Conservation (phyloP, 495 filamentous ascomycete genomes). For the Xanthoparmelia taractica region DNA sequence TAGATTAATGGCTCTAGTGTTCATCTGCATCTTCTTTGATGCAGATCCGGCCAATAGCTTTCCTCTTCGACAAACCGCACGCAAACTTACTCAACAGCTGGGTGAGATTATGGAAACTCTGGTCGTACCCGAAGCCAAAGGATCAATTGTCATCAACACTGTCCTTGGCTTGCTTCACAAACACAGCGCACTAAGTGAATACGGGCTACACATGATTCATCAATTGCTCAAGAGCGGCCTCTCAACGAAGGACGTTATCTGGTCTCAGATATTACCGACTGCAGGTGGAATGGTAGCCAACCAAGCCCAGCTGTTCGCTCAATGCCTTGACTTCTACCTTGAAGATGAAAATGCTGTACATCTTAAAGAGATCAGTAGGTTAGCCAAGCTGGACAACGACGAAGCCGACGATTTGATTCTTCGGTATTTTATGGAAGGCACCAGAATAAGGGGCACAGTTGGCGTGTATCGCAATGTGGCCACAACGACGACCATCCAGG, state of each 20-base stretch:
- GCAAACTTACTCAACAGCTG: constrained; percentile 49
- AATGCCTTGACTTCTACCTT: constrained; percentile 72
- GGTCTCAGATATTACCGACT: constrained; percentile 60
- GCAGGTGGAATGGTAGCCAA: constrained; percentile 56
- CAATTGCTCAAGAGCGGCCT: constrained; percentile 53
- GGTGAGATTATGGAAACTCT: constrained; percentile 52
- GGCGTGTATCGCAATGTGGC: constrained; percentile 44
- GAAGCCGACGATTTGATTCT: constrained; percentile 42
- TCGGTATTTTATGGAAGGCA: constrained; percentile 51
- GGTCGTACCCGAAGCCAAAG: constrained; percentile 49
- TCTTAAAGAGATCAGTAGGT: constrained; percentile 48
- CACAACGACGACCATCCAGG: constrained; percentile 36
- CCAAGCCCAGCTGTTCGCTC: constrained; percentile 63
- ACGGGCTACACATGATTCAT: constrained; percentile 65
- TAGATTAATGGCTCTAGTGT: constrained; percentile 48
- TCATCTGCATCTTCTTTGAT: constrained; percentile 58
- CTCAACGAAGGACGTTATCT: constrained; percentile 57
- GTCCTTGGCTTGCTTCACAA: constrained; percentile 37
- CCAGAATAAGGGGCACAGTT: constrained; percentile 48
- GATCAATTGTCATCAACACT: constrained; percentile 39
- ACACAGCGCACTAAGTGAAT: constrained; percentile 46
- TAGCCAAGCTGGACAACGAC: constrained; percentile 41
- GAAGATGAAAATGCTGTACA: constrained; percentile 44
- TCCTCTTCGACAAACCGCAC: constrained; percentile 48
- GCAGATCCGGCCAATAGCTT: constrained; percentile 57